A percentile compares a stretch with the other conserved stretches of the same genome.
These are phyloP conservation scores for Saccharomyces hybrid DNA, from an alignment of 1,139 yeast genomes.

Conservation along the genomic window DNA sequence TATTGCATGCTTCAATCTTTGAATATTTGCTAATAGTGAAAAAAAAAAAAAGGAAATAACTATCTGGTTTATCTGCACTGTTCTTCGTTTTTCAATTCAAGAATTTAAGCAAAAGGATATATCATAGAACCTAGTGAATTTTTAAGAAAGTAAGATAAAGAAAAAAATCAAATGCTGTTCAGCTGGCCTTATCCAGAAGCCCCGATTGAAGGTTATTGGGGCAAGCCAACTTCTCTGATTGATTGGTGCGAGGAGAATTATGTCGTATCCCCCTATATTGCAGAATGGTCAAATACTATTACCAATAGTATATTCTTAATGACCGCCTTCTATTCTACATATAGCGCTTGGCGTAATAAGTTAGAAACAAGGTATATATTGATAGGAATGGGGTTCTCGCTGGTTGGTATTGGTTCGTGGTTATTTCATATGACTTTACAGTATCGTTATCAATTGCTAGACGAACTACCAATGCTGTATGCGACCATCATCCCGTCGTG, in stretches of 20 bases:
- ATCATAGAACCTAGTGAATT: not conserved
- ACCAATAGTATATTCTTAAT: slow-evolving; percentile 65
- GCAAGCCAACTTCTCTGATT: slow-evolving; percentile 50
- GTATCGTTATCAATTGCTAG: slow-evolving; percentile 83
- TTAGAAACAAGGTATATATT: slow-evolving; percentile 65
- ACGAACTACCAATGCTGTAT: slow-evolving; percentile 96
- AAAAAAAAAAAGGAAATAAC: not conserved
- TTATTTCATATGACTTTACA: slow-evolving; percentile 90
- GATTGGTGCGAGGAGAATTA: slow-evolving; percentile 98
- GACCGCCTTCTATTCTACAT: slow-evolving; percentile 60
- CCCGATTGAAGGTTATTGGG: slow-evolving; percentile 34
- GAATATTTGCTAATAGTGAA: not conserved
- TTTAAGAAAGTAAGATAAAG: not conserved
- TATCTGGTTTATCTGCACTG: not conserved
- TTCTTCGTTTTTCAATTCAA: not conserved
- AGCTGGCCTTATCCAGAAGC: slow-evolving; percentile 33
- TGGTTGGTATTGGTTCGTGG: slow-evolving; percentile 93
- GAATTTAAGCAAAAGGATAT: not conserved
- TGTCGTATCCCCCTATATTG: slow-evolving; percentile 73
- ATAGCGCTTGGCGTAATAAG: slow-evolving; percentile 50
- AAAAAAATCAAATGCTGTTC: slow-evolving; percentile 9
- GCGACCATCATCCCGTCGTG: slow-evolving; percentile 95
- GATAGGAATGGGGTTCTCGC: slow-evolving; percentile 68
- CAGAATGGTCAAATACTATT: slow-evolving; percentile 79
- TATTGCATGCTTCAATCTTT: not conserved